Evolutionary conservation across 345 rosid genomes (phyloP), one percentile per base, ranked within the genome.

Genomic region (Trapa incisa): DNA sequence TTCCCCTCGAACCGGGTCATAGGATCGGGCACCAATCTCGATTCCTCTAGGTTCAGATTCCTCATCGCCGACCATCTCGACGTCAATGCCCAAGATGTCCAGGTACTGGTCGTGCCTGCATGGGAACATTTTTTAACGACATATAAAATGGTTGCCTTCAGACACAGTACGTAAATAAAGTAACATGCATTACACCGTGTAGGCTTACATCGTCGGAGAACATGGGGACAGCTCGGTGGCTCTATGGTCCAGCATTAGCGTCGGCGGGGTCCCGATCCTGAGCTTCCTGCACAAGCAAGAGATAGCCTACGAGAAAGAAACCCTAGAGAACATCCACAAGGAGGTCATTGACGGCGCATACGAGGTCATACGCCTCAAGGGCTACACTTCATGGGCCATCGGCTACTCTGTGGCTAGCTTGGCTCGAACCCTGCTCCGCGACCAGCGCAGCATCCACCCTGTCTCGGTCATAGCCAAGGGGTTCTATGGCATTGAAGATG

Each of bases 351-450:
- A 22, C 29, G 29, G 29, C 29, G 29, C 29, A 22, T 22, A 22
- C 42, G 96, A 90, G 65, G 98, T 93, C 48, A 93, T 90, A 4
- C 75, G 73, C 6, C 90, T 93, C 50, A 93, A 93, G 70, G 97
- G 98, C 36, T 93, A 90, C 81, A 93, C 98, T 9, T 88, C 96
- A 15, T 93, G 98, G 98, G 98, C 98, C 9, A 93, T 90, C 54
- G 98, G 98, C 22, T 90, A 90, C 79, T 93, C 98, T 0, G 98
- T 79, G 5, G 94, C 97, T 5, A 90, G 61, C 72, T 71, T 93
- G 73, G 97, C 98, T 38, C 80, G 92, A 0, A 73, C 91, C 53
- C 64, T 93, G 33, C 79, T 93, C 39, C 71, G 98, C 12, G 82
- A 93, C 81, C 98, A 93, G 84, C 85, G 94, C 58, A 90, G 76